Evolutionary conservation across 164 flowering plant genomes (phyloP), one percentile per base, ranked within the genome.

Genomic region (Kalanchoe fedtschenkoi): DNA sequence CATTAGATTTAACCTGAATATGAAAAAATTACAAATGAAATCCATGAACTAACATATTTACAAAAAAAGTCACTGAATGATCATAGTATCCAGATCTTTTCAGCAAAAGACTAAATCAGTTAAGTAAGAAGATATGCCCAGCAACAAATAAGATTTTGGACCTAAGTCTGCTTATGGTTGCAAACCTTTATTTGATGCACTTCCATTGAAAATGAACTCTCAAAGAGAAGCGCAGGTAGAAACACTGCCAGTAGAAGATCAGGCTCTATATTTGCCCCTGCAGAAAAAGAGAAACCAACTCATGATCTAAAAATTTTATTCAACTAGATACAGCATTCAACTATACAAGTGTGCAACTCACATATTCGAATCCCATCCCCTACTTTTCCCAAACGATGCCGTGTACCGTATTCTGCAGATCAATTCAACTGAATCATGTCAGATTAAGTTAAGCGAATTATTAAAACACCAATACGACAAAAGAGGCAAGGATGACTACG

Each of bases 181-280:
- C 61, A 58, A 64, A 85, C 98, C 98, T 92, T 92, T 68, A 92
- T 92, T 71, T 92, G 98, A 80, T 92, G 98, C 58, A 92, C 80
- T 76, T 92, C 98, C 98, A 92, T 87, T 28, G 89, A 77, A 68
- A 92, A 92, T 34, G 98, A 82, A 71, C 98, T 92, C 80, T 92
- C 98, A 60, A 92, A 92, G 24, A 92, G 90, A 68, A 92, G 88
- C 16, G 96, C 96, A 58, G 96, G 98, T 73, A 92, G 93, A 66
- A 92, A 92, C 66, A 89, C 91, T 65, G 96, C 91, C 72, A 92
- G 73, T 24, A 92, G 77, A 69, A 92, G 96, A 51, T 83, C 80
- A 19, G 98, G 93, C 79, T 92, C 78, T 67, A 92, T 92, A 55
- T 72, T 69, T 57, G 87, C 82, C 98, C 98, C 98, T 89, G 83